Evolutionary conservation across 192 early-diverging fungal genomes (phyloP).

Genomic region (Linnemannia zychae): DNA sequence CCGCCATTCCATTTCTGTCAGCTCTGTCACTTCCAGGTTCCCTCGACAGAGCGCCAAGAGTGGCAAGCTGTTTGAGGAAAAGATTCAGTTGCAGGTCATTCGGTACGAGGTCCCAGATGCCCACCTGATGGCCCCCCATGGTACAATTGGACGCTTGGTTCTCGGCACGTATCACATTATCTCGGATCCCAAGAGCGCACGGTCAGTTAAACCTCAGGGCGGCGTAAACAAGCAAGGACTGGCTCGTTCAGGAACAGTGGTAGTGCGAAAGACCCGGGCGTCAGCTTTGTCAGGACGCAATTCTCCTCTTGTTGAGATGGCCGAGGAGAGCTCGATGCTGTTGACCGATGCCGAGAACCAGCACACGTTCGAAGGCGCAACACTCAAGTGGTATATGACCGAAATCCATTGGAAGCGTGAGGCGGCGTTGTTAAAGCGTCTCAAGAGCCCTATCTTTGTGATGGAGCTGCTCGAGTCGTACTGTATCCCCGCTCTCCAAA

Average conservation of each 20-base stretch:
- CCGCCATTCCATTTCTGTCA: constrained; percentile 34
- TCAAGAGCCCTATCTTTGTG: constrained; percentile 54
- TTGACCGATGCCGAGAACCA: constrained; percentile 53
- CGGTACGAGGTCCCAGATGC: constrained; percentile 49
- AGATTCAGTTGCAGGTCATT: constrained; percentile 53
- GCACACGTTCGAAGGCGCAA: constrained; percentile 43
- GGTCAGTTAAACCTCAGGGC: constrained; percentile 31
- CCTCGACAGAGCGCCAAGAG: constrained; percentile 31
- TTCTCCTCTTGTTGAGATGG: background rate
- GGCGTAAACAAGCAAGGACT: constrained; percentile 5
- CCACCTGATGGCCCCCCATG: constrained; percentile 45
- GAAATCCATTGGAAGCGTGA: constrained; percentile 56
- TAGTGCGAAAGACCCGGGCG: constrained; percentile 30
- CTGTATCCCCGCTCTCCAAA: constrained; percentile 47
- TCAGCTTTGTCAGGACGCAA: constrained; percentile 10
- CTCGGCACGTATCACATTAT: constrained; percentile 48
- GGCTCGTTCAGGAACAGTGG: constrained; percentile 43
- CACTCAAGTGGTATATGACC: constrained; percentile 55
- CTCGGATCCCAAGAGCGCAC: constrained; percentile 36
- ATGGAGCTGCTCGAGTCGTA: constrained; percentile 50
- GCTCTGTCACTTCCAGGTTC: constrained; percentile 50
- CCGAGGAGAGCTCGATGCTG: constrained; percentile 46
- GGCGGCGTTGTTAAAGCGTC: constrained; percentile 45
- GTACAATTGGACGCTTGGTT: constrained; percentile 32
- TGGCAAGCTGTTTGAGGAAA: constrained; percentile 47